A percentile compares a stretch with the other conserved stretches of the same genome.
phyloP scores from a whole-genome alignment of 2,329 filamentous ascomycete species.

The Colletotrichum chlorophyti region DNA sequence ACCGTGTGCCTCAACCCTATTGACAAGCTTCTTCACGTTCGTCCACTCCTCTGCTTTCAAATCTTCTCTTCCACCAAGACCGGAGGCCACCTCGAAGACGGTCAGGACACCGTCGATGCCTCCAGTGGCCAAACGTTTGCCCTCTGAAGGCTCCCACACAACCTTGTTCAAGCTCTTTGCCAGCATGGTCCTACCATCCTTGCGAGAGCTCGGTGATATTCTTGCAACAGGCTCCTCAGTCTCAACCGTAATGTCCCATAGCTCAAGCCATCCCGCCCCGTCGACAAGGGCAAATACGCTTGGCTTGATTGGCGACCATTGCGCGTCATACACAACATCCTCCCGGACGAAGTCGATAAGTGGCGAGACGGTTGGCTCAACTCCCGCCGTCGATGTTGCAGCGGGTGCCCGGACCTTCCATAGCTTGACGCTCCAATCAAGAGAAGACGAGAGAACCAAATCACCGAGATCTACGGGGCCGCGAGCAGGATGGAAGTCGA shows the following conservation, averaged over 20 bases:
- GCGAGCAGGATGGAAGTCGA: constrained; percentile 92
- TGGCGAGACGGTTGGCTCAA: constrained; percentile 68
- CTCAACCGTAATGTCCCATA: constrained; percentile 94
- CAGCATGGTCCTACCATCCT: constrained; percentile 71
- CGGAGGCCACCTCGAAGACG: constrained; percentile 87
- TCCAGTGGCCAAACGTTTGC: constrained; percentile 85
- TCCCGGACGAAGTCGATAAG: constrained; percentile 91
- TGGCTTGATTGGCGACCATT: constrained; percentile 93
- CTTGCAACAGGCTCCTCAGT: constrained; percentile 90
- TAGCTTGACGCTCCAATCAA: constrained; percentile 97
- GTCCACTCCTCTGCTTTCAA: constrained; percentile 91
- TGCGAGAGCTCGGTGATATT: constrained; percentile 73
- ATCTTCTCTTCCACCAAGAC: constrained; percentile 84
- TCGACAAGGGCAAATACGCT: constrained; percentile 96
- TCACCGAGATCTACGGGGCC: constrained; percentile 95
- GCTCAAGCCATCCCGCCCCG: constrained; percentile 87
- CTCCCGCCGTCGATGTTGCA: constrained; percentile 67
- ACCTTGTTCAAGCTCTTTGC: constrained; percentile 92
- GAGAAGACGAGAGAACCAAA: constrained; percentile 85
- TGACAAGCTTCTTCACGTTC: constrained; percentile 88
- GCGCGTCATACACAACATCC: constrained; percentile 95
- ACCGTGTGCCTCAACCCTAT: constrained; percentile 71
- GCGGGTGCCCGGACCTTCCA: constrained; percentile 92
- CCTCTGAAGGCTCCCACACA: constrained; percentile 91
- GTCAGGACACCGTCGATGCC: constrained; percentile 91